These are phyloP conservation scores for Telfairia occidentalis DNA, from an alignment of 331 rosid genomes.

Conservation along the genomic window DNA sequence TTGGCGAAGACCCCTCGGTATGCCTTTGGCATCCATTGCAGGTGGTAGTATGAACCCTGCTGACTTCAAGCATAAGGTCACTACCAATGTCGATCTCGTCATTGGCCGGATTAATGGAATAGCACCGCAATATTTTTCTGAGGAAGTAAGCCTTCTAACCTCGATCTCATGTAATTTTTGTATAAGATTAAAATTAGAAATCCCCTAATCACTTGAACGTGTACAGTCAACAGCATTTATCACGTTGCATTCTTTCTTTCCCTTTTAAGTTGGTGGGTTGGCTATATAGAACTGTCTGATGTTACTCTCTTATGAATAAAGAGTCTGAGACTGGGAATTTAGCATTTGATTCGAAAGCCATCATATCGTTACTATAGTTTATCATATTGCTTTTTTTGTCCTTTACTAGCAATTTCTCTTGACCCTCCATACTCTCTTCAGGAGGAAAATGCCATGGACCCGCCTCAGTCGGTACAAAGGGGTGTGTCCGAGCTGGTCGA, in stretches of 20 bases:
- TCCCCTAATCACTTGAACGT: neutral
- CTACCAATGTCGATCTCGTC: slow-evolving; percentile 76
- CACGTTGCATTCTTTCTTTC: neutral
- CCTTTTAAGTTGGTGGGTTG: neutral
- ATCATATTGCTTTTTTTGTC: neutral
- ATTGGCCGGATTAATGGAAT: slow-evolving; percentile 61
- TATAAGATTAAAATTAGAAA: neutral
- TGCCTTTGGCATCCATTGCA: slow-evolving; percentile 69
- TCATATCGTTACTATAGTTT: neutral
- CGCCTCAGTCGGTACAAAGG: slow-evolving; percentile 82
- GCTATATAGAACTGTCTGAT: neutral
- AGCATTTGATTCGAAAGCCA: neutral
- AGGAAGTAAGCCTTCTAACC: slow-evolving; percentile 48
- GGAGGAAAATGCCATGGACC: slow-evolving; percentile 92
- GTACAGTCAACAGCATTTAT: neutral
- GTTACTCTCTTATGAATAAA: neutral
- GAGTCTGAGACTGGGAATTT: neutral
- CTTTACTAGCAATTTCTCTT: neutral
- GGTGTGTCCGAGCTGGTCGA: slow-evolving; percentile 92
- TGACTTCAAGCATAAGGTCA: slow-evolving; percentile 83
- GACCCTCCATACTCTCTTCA: slow-evolving; percentile 17
- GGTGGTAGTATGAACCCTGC: slow-evolving; percentile 69
- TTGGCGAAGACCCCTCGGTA: slow-evolving; percentile 97
- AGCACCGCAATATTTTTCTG: slow-evolving; percentile 79
- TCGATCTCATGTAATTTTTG: neutral